A percentile compares a stretch with the other conserved stretches of the same genome.
These are phyloP conservation scores for Amoeboaphelidium occidentale DNA, from an alignment of 371 early-diverging fungal species.

Conservation along the genomic window DNA sequence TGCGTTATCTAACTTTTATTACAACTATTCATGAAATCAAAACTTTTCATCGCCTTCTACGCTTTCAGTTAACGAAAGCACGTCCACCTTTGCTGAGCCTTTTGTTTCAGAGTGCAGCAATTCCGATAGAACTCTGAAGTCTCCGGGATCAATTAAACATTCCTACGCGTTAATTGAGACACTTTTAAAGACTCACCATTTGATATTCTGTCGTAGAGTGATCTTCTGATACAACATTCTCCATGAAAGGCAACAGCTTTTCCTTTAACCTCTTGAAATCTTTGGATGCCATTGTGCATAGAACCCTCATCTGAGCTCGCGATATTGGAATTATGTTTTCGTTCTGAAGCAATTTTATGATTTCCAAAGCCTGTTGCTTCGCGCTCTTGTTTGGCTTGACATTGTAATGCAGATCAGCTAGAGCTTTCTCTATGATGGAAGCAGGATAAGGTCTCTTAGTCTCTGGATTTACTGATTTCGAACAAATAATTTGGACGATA, in stretches of 20 bases:
- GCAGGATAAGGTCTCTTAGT: conserved; percentile 85
- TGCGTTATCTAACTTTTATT: no score
- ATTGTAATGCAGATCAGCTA: conserved; percentile 71
- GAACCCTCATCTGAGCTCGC: conserved; percentile 73
- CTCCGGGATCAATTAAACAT: conserved; percentile 74
- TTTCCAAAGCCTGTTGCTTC: conserved; percentile 66
- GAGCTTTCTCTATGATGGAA: conserved; percentile 89
- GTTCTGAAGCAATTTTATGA: conserved; percentile 70
- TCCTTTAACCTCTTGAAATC: conserved; percentile 68
- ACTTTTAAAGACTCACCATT: background rate
- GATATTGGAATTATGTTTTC: conserved; percentile 66
- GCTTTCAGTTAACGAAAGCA: conserved; percentile 53
- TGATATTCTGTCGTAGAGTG: conserved; percentile 8
- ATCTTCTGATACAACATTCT: conserved; percentile 66
- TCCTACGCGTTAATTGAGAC: conserved; percentile 17
- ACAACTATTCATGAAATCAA: conserved; percentile 9
- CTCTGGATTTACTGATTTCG: conserved; percentile 79
- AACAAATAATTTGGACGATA: conserved; percentile 76
- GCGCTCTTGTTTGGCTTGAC: conserved; percentile 61
- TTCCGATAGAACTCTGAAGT: conserved; percentile 55
- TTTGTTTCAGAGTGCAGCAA: conserved; percentile 50
- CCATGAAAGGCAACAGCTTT: conserved; percentile 34
- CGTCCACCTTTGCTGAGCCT: conserved; percentile 61
- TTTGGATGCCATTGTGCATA: conserved; percentile 44
- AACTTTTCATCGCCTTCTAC: conserved; percentile 56